Evolutionary conservation across 2,329 filamentous ascomycete species (phyloP).

Genomic region (Fusarium pseudocircinatum): DNA sequence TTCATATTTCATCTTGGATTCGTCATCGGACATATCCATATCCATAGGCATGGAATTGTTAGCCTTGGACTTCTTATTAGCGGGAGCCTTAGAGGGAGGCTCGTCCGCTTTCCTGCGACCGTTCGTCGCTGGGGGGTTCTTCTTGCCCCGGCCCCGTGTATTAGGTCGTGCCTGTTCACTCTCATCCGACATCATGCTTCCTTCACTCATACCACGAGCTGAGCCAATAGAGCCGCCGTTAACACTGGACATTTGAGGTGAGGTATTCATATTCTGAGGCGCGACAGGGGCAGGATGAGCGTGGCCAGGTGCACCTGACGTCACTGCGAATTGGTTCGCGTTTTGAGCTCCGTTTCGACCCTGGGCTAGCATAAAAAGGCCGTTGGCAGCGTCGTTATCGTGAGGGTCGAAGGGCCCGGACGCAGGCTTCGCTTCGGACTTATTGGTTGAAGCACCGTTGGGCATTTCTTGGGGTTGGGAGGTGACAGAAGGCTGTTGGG

Average conservation of each 20-base stretch:
- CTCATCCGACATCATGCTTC: slow-evolving; percentile 77
- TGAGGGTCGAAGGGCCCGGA: slow-evolving; percentile 83
- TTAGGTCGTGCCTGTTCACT: slow-evolving; percentile 74
- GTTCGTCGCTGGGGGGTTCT: slow-evolving; percentile 64
- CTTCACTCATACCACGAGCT: slow-evolving; percentile 71
- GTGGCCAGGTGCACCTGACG: slow-evolving; percentile 59
- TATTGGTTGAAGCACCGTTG: slow-evolving; percentile 53
- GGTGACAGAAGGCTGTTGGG: slow-evolving; percentile 46
- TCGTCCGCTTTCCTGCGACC: slow-evolving; percentile 84
- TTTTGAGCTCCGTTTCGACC: slow-evolving; percentile 68
- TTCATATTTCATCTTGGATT: slow-evolving; percentile 49
- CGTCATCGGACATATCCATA: slow-evolving; percentile 61
- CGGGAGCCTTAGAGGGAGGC: slow-evolving; percentile 67
- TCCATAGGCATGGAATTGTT: slow-evolving; percentile 53
- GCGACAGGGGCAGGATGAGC: slow-evolving; percentile 57
- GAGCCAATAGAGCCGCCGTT: slow-evolving; percentile 59
- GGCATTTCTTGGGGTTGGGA: slow-evolving; percentile 65
- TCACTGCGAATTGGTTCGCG: slow-evolving; percentile 58
- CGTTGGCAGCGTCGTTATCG: slow-evolving; percentile 95
- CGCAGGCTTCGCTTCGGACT: slow-evolving; percentile 61
- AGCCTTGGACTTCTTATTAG: slow-evolving; percentile 75
- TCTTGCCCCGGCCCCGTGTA: slow-evolving; percentile 75
- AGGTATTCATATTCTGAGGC: slow-evolving; percentile 52
- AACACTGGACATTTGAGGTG: slow-evolving; percentile 61
- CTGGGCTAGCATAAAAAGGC: slow-evolving; percentile 87